Evolutionary conservation across 768 basidiomycete genomes (phyloP).

Genomic region (Dioszegia hungarica): DNA sequence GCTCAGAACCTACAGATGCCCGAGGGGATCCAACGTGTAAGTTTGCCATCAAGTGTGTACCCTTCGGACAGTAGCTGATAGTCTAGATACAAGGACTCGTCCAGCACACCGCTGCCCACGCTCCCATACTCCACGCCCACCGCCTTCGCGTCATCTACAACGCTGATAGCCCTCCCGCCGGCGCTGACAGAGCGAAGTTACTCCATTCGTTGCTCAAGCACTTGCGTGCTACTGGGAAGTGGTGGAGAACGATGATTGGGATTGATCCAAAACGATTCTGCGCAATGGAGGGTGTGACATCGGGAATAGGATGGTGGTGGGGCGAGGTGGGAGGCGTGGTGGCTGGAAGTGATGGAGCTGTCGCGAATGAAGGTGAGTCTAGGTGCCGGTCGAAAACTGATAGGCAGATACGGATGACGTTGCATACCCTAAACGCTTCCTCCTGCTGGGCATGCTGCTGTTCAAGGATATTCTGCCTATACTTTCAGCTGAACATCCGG

Average conservation of each 20-base stretch:
- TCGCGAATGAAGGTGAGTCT: slow-evolving; percentile 40
- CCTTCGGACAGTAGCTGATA: not conserved
- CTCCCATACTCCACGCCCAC: slow-evolving; percentile 32
- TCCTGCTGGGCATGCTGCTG: slow-evolving; percentile 43
- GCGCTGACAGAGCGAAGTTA: slow-evolving; percentile 17
- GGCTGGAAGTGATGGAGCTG: slow-evolving; percentile 33
- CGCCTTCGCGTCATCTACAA: slow-evolving; percentile 23
- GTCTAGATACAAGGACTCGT: slow-evolving; percentile 17
- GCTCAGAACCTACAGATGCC: slow-evolving; percentile 32
- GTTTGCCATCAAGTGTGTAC: too few relatives aligned
- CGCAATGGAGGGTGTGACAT: slow-evolving; percentile 25
- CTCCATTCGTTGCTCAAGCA: slow-evolving; percentile 37
- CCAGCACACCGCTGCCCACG: slow-evolving; percentile 32
- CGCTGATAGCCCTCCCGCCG: not conserved
- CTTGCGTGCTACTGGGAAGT: slow-evolving; percentile 45
- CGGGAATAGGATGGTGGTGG: slow-evolving; percentile 49
- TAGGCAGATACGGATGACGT: not conserved
- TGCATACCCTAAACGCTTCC: slow-evolving; percentile 43
- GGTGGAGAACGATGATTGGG: slow-evolving; percentile 41
- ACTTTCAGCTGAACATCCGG: slow-evolving; percentile 34
- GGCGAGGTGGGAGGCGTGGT: slow-evolving; percentile 42
- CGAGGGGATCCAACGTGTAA: slow-evolving; percentile 20
- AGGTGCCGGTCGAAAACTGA: not conserved
- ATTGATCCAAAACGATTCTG: slow-evolving; percentile 45
- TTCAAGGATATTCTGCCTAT: slow-evolving; percentile 49